phyloP scores from a whole-genome alignment of 208 protist genomes.

The Blechomonas ayalai region DNA sequence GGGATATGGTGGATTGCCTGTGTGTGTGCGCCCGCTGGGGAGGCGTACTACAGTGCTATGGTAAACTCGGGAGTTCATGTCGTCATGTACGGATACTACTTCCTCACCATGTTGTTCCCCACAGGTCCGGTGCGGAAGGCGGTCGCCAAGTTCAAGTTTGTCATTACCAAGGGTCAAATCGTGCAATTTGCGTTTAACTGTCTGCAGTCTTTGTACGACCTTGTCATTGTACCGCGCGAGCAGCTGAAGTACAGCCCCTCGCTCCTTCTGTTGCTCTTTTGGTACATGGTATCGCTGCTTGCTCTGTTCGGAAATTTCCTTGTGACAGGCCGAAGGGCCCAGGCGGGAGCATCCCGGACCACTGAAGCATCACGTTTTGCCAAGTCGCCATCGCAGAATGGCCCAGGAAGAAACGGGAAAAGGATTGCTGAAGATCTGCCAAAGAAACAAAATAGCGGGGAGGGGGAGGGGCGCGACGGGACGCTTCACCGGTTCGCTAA shows the following conservation, averaged over 20 bases:
- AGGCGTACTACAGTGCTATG: constrained; percentile 77
- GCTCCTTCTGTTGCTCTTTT: constrained; percentile 54
- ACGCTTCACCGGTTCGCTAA: too few species aligned
- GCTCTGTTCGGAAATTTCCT: constrained; percentile 73
- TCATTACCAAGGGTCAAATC: constrained; percentile 77
- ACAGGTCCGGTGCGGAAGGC: constrained; percentile 36
- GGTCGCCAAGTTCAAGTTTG: constrained; percentile 63
- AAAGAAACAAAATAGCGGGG: too few species aligned
- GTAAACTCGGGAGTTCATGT: constrained; percentile 76
- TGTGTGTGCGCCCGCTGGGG: constrained; percentile 39
- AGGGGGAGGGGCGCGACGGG: too few species aligned
- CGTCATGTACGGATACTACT: constrained; percentile 84
- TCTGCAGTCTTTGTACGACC: constrained; percentile 58
- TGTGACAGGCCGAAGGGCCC: constrained; percentile 6
- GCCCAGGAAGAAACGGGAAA: background rate
- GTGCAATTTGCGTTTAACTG: constrained; percentile 65
- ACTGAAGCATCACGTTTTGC: too few species aligned
- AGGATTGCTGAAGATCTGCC: background rate
- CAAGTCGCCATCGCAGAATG: background rate
- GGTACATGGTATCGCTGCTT: constrained; percentile 76
- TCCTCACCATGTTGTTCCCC: constrained; percentile 53
- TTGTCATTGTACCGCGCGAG: constrained; percentile 32
- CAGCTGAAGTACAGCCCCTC: constrained; percentile 38
- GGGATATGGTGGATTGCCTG: constrained; percentile 65
- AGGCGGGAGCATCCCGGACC: background rate